Percentiles rank a stretch among this genome's conserved stretches.
These are phyloP conservation scores for Eimeria zaria DNA, from an alignment of 169 alveolate genomes.

Conservation along the genomic window DNA sequence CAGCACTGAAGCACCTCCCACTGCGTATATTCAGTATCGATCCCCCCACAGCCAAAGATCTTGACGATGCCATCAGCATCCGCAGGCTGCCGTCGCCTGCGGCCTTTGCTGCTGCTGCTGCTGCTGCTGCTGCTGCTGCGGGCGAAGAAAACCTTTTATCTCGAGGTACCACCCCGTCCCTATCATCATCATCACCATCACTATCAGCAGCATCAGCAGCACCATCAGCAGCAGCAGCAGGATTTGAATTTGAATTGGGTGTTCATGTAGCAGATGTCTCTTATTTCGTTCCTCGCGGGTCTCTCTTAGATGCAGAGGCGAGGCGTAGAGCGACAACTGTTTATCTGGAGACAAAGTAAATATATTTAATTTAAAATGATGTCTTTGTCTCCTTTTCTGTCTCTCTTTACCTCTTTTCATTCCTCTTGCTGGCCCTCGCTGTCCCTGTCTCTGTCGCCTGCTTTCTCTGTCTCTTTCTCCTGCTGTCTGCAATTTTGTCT, in stretches of 20 bases:
- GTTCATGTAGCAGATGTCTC: conserved; percentile 99
- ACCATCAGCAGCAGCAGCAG: conserved; percentile 40
- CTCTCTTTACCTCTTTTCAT: not conserved
- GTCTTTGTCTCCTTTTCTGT: not conserved
- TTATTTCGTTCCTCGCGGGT: conserved; percentile 95
- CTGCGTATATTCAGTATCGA: conserved; percentile 89
- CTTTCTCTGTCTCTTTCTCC: not conserved
- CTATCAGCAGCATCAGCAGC: conserved; percentile 2
- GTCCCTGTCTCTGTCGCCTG: not conserved
- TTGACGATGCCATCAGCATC: conserved; percentile 90
- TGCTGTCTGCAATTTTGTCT: too few relatives aligned
- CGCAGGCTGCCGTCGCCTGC: conserved; percentile 37
- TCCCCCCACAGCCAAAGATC: conserved; percentile 91
- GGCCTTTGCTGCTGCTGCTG: conserved; percentile 45
- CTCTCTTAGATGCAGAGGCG: conserved; percentile 97
- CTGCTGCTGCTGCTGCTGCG: conserved; percentile 28
- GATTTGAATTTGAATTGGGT: conserved; percentile 92
- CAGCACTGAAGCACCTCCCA: not conserved
- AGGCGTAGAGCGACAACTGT: conserved; percentile 95
- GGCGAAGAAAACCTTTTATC: not conserved
- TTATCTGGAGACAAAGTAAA: conserved; percentile 90
- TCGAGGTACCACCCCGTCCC: not conserved
- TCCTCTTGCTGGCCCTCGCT: not conserved
- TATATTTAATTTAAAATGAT: too few relatives aligned
- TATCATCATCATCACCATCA: not conserved